Evolutionary conservation across 1,139 yeast genomes (phyloP).

Genomic region (Pichia sp.): DNA sequence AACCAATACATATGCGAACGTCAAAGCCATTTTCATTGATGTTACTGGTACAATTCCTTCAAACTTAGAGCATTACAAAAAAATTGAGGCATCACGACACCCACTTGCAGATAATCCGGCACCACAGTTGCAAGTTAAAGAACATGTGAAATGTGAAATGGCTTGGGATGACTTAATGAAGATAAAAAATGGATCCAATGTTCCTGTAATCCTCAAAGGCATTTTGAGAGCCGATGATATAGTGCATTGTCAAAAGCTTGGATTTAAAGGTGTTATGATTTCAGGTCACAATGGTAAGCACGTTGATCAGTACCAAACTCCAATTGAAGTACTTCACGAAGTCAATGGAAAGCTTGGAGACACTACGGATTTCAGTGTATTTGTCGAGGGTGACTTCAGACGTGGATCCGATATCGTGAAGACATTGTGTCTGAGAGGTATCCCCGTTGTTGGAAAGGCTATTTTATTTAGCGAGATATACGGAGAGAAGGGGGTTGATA

Average conservation of each 20-base stretch:
- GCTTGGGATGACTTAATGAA: constrained; percentile 27
- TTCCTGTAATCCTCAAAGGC: constrained; percentile 46
- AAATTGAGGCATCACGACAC: constrained; percentile 10
- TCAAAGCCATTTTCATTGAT: constrained; percentile 45
- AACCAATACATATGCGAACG: constrained; percentile 31
- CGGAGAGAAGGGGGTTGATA: constrained; percentile 54
- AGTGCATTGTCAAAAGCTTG: constrained; percentile 41
- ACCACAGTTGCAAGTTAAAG: constrained; percentile 5
- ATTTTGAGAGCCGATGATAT: constrained; percentile 48
- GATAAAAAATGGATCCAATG: constrained; percentile 34
- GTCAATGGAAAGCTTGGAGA: not conserved
- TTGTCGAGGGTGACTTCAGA: constrained; percentile 57
- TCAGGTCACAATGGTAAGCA: constrained; percentile 72
- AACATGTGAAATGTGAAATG: constrained; percentile 14
- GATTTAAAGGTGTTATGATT: constrained; percentile 50
- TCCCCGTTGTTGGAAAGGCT: constrained; percentile 65
- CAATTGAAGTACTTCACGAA: constrained; percentile 54
- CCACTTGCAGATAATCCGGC: constrained; percentile 8
- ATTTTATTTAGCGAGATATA: constrained; percentile 59
- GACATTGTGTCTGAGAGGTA: constrained; percentile 59
- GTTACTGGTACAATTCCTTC: constrained; percentile 44
- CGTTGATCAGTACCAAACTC: constrained; percentile 55
- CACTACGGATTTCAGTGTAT: constrained; percentile 34
- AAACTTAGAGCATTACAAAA: constrained; percentile 32
- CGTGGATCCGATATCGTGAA: constrained; percentile 59